A percentile compares a stretch with the other conserved stretches of the same genome.
Conservation (phyloP, 2,329 filamentous ascomycete genomes). For the Elsinoe ampelina region DNA sequence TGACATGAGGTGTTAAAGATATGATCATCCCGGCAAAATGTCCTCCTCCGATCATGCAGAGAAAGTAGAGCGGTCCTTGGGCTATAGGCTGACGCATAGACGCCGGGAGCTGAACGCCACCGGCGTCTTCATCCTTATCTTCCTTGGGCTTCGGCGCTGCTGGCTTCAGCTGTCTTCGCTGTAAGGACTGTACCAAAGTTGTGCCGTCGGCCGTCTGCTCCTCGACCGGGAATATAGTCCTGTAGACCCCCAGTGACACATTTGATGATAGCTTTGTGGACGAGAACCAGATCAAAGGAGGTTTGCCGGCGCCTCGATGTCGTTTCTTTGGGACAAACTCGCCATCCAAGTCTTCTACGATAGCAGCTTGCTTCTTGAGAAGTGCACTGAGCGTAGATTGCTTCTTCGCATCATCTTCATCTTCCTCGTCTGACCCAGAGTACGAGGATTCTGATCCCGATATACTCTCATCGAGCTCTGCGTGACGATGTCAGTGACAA, state of each 20-base stretch:
- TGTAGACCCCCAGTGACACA: constrained; percentile 76
- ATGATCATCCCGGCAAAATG: constrained; percentile 98
- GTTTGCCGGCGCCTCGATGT: constrained; percentile 52
- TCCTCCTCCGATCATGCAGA: constrained; percentile 97
- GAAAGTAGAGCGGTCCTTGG: constrained; percentile 76
- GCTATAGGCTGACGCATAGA: constrained; percentile 41
- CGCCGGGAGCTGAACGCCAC: constrained; percentile 47
- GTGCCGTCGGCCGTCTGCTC: constrained; percentile 57
- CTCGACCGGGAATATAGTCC: constrained; percentile 63
- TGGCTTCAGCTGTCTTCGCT: constrained; percentile 66
- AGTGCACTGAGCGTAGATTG: constrained; percentile 66
- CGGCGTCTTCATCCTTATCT: constrained; percentile 38
- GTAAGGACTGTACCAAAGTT: constrained; percentile 56
- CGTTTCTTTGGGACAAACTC: constrained; percentile 35
- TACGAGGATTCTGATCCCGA: constrained; percentile 69
- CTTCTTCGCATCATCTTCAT: constrained; percentile 55
- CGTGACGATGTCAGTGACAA: neutral
- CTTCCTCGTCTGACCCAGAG: constrained; percentile 53
- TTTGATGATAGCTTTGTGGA: constrained; percentile 67
- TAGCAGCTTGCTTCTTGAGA: constrained; percentile 71
- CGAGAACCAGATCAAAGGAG: constrained; percentile 76
- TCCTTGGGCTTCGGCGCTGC: constrained; percentile 37
- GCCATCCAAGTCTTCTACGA: constrained; percentile 46
- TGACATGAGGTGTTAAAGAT: constrained; percentile 69
- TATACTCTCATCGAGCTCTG: constrained; percentile 76